Evolutionary conservation across 2,329 filamentous ascomycete genomes (phyloP).

Genomic region (Penicillium sp.): DNA sequence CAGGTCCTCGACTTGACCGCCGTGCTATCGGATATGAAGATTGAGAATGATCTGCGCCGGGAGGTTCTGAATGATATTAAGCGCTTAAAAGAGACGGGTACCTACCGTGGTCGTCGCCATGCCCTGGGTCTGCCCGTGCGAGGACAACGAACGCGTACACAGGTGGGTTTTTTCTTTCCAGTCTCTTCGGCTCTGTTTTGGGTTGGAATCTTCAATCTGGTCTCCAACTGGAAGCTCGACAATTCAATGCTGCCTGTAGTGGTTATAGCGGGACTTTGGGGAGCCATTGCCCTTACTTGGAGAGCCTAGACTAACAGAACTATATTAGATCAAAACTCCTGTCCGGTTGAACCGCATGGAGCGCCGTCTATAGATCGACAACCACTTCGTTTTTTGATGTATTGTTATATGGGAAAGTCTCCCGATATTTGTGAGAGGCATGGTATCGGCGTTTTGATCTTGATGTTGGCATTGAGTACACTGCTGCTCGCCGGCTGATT

Average conservation of each 20-base stretch:
- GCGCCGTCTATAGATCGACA: slow-evolving; percentile 43
- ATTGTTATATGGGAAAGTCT: slow-evolving; percentile 21
- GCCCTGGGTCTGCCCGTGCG: slow-evolving; percentile 90
- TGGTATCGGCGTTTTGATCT: slow-evolving; percentile 27
- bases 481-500: slow-evolving; percentile 4
- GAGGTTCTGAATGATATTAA: slow-evolving; percentile 81
- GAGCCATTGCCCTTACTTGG: background rate
- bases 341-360: slow-evolving; percentile 61
- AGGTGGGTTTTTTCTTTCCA: slow-evolving; percentile 49
- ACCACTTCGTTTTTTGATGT: slow-evolving; percentile 1
- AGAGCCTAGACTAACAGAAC: slow-evolving; percentile 17
- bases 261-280: background rate
- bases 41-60: slow-evolving; percentile 83
- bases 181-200: background rate
- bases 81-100: slow-evolving; percentile 84
- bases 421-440: slow-evolving; percentile 22
- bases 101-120: slow-evolving; percentile 84
- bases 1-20: slow-evolving; percentile 80
- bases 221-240: too few relatives aligned
- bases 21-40: slow-evolving; percentile 86
- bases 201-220: too few relatives aligned
- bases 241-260: too few relatives aligned
- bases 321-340: slow-evolving; percentile 57
- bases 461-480: slow-evolving; percentile 13
- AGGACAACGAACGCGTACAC: slow-evolving; percentile 83